phyloP scores from a whole-genome alignment of 2,329 filamentous ascomycete species.

The Xenoacremonium recifei region DNA sequence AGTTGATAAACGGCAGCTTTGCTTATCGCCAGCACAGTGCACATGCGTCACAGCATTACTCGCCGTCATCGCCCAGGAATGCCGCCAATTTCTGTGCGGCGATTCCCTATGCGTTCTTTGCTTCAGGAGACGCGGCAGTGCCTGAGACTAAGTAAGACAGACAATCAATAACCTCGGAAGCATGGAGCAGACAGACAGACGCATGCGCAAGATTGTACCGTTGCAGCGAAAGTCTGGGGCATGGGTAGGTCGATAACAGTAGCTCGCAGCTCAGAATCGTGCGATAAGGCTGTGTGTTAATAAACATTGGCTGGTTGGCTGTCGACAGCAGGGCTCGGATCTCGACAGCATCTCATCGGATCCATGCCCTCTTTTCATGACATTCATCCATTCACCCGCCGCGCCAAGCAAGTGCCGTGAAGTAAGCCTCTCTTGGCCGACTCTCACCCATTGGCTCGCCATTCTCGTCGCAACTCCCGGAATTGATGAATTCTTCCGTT shows the following conservation, averaged over 20 bases:
- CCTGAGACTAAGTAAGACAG: too few species aligned
- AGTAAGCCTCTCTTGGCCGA: too few species aligned
- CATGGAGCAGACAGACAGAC: too few species aligned
- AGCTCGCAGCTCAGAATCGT: too few species aligned
- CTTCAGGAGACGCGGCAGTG: too few species aligned
- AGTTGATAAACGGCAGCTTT: too few species aligned
- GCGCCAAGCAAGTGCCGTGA: background rate
- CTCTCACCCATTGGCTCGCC: slow-evolving; percentile 19
- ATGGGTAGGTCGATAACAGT: background rate
- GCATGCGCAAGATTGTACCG: too few species aligned
- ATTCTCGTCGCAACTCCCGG: too few species aligned
- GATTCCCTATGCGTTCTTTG: too few species aligned
- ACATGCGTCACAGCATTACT: background rate
- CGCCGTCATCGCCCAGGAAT: background rate
- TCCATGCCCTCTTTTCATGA: too few species aligned
- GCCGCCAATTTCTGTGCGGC: background rate
- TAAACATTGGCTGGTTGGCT: background rate
- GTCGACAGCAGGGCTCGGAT: background rate
- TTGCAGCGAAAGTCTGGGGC: background rate
- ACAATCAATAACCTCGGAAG: too few species aligned
- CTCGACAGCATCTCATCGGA: background rate
- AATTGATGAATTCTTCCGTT: too few species aligned
- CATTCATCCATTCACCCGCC: background rate
- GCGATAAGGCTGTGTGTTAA: background rate
- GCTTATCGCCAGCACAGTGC: background rate